These are phyloP conservation scores for Casaregolazyma lundiana DNA, from an alignment of 1,139 yeast genomes.

Conservation along the genomic window DNA sequence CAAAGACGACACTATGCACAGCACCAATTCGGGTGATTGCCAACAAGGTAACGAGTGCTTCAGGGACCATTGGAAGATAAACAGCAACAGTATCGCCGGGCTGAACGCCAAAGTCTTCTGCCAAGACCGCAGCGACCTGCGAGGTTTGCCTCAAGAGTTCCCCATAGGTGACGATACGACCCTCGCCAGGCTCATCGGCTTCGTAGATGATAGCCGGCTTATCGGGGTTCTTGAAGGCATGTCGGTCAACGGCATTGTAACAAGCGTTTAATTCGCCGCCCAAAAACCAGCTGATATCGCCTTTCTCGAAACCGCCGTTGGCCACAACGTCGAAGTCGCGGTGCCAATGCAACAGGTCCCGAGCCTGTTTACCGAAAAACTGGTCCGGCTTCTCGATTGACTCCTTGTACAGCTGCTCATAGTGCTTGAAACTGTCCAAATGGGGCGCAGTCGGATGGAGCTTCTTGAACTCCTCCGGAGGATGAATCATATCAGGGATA, in stretches of 20 bases:
- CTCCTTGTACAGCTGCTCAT: constrained; percentile 65
- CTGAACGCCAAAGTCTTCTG: constrained; percentile 71
- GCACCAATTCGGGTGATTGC: constrained; percentile 96
- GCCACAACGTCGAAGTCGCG: constrained; percentile 66
- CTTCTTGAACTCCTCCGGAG: constrained; percentile 51
- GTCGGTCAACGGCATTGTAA: constrained; percentile 94
- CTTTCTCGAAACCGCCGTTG: constrained; percentile 65
- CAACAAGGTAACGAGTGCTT: constrained; percentile 86
- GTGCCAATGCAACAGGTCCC: constrained; percentile 77
- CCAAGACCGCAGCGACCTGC: constrained; percentile 78
- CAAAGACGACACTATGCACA: constrained; percentile 89
- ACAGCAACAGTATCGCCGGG: constrained; percentile 96
- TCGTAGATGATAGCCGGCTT: constrained; percentile 85
- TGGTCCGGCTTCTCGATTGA: constrained; percentile 76
- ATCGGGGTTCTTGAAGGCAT: constrained; percentile 80
- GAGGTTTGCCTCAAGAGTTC: constrained; percentile 83
- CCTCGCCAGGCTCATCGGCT: constrained; percentile 84
- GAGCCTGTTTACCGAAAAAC: constrained; percentile 80
- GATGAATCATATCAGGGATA: constrained; percentile 24
- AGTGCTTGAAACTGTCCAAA: constrained; percentile 51
- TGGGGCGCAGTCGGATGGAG: constrained; percentile 37
- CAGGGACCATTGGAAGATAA: constrained; percentile 95
- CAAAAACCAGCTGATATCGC: constrained; percentile 87
- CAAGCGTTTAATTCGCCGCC: constrained; percentile 92
- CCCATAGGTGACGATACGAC: constrained; percentile 67